Evolutionary conservation across 1,284 basidiomycete genomes (phyloP).

Genomic region (Caloboletus firmus): DNA sequence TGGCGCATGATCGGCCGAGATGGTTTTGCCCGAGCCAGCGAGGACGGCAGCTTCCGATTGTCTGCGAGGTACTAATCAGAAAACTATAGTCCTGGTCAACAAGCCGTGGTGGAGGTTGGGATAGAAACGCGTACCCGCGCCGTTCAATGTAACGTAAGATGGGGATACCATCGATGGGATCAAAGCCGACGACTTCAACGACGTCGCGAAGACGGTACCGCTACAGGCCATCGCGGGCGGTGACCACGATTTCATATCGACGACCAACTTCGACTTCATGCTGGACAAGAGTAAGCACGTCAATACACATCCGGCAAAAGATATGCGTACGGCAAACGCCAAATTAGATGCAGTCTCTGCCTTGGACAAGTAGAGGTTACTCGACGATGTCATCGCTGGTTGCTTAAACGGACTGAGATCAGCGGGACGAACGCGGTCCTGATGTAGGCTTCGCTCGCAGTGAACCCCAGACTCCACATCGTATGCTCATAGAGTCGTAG

Average conservation of each 20-base stretch:
- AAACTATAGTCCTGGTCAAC: too few species aligned
- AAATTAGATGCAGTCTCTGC: constrained; percentile 17
- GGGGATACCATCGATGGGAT: constrained; percentile 18
- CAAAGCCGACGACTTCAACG: constrained; percentile 22
- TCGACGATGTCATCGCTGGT: constrained; percentile 19
- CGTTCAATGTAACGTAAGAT: constrained; percentile 26
- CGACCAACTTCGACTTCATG: constrained; percentile 17
- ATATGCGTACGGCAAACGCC: constrained; percentile 12
- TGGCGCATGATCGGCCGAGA: constrained; percentile 6
- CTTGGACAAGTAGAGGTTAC: constrained; percentile 15
- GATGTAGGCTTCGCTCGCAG: constrained; percentile 17
- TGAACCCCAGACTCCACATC: constrained; percentile 22
- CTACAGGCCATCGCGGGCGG: constrained; percentile 26
- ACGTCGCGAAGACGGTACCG: constrained; percentile 28
- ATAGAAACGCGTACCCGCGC: constrained; percentile 11
- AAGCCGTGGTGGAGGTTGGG: not conserved
- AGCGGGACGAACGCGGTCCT: constrained; percentile 10
- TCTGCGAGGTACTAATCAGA: too few species aligned
- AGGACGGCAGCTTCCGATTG: constrained; percentile 6
- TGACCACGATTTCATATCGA: constrained; percentile 26
- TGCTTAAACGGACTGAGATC: constrained; percentile 20
- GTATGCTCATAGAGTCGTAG: constrained; percentile 2
- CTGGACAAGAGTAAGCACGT: constrained; percentile 6
- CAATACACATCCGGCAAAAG: not conserved
- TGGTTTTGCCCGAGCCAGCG: constrained; percentile 1